Conservation (phyloP, 805 yeast species). For the Sugiyamaella americana region DNA sequence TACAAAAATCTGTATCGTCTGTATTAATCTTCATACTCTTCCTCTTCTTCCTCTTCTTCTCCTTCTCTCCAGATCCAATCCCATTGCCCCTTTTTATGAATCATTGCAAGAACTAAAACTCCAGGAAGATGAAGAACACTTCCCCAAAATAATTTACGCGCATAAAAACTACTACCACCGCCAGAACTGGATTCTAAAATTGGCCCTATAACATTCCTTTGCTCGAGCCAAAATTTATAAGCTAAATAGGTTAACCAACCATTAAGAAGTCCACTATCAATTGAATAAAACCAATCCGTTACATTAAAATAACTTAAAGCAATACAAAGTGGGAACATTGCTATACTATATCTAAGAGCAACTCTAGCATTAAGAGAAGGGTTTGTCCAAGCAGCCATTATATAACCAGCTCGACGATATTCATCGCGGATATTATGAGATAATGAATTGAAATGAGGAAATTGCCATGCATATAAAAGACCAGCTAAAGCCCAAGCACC, state of each 20-base stretch:
- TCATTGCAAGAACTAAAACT: slow-evolving; percentile 81
- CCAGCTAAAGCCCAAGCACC: slow-evolving; percentile 95
- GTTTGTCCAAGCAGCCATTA: slow-evolving; percentile 93
- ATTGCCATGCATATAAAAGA: slow-evolving; percentile 93
- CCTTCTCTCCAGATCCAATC: slow-evolving; percentile 48
- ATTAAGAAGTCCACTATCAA: slow-evolving; percentile 79
- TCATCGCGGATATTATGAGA: slow-evolving; percentile 84
- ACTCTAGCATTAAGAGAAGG: slow-evolving; percentile 92
- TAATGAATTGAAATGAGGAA: slow-evolving; percentile 92
- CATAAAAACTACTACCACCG: slow-evolving; percentile 43
- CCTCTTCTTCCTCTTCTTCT: slow-evolving; percentile 9
- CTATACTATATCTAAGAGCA: slow-evolving; percentile 79
- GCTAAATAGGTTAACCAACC: slow-evolving; percentile 82
- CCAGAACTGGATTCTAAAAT: slow-evolving; percentile 7
- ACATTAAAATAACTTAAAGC: slow-evolving; percentile 73
- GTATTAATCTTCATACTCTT: neutral
- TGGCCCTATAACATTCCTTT: slow-evolving; percentile 36
- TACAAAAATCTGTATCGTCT: no score
- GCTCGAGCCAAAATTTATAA: slow-evolving; percentile 80
- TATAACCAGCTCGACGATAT: slow-evolving; percentile 88
- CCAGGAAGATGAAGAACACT: slow-evolving; percentile 93
- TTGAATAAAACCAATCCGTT: slow-evolving; percentile 71
- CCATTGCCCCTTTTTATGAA: slow-evolving; percentile 95
- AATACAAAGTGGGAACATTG: slow-evolving; percentile 90
- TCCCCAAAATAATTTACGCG: slow-evolving; percentile 86